These are phyloP conservation scores for Xylaria sp. DNA, from an alignment of 2,329 filamentous ascomycete genomes.

Conservation along the genomic window DNA sequence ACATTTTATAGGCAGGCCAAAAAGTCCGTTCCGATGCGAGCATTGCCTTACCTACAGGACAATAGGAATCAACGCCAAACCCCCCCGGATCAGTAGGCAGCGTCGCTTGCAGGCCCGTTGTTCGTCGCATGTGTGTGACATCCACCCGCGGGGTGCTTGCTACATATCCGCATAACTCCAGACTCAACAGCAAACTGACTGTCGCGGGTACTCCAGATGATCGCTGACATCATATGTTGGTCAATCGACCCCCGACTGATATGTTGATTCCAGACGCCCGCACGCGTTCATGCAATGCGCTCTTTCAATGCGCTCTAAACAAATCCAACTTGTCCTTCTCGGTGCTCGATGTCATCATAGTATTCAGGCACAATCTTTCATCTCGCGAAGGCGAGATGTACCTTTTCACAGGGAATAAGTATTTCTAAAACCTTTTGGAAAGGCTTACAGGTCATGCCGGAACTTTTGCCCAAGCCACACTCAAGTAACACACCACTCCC, in stretches of 20 bases:
- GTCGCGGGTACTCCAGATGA: slow-evolving; percentile 5
- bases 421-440: too few relatives aligned
- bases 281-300: not conserved
- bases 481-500: not conserved
- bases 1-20: not conserved
- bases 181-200: not conserved
- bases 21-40: not conserved
- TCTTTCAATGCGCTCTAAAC: too few relatives aligned
- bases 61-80: slow-evolving; percentile 7
- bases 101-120: not conserved
- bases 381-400: slow-evolving; percentile 1
- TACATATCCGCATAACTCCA: not conserved
- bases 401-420: not conserved
- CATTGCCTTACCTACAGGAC: not conserved
- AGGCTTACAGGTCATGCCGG: too few relatives aligned
- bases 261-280: not conserved
- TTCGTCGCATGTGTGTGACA: slow-evolving; percentile 6
- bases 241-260: not conserved
- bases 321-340: not conserved
- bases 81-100: not conserved
- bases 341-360: slow-evolving; percentile 10
- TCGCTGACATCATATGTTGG: slow-evolving; percentile 25
- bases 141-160: slow-evolving; percentile 1
- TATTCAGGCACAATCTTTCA: not conserved
- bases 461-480: not conserved